Evolutionary conservation across 108 stramenopile genomes (phyloP), one percentile per base, ranked within the genome.

Genomic region (Schizochytrium sp.): DNA sequence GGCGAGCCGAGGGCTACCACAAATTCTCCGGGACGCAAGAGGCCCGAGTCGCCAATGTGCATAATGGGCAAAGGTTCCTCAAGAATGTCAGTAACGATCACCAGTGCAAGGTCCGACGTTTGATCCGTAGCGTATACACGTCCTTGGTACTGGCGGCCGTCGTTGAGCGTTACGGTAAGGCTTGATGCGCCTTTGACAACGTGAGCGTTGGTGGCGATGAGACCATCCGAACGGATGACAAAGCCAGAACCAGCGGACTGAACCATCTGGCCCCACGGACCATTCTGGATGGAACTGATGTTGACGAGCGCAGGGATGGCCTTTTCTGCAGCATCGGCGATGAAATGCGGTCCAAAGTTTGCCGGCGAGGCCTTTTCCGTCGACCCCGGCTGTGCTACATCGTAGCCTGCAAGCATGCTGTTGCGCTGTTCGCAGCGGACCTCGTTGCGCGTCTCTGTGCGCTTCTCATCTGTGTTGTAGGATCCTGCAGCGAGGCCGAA

Each of bases 1-100:
- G 93, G 93, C 23, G 91, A 91, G 5, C 93, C 93, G 57, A 94
- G 88, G 18, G 93, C 93, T 21, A 94, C 90, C 0, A 94, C 93
- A 53, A 90, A 93, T 48, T 94, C 93, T 19, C 93, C 93, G 10
- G 91, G 91, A 19, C 93, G 87, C 48, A 93, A 89, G 5, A 57
- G 51, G 10, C 43, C 21, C 5, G 90, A 91, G 12, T 44, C 23
- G 45, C 93, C 93, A 44, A 94, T 69, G 43, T 57, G 18, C 19
- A 90, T 72, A n/a, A 91, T 63, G 5, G 93, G 93, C 48, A 93
- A 60, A 4, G 88, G 72, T 12, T 53, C 8, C 72, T 58, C 90
- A 16, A 83, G 76, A 34, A 23, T 12, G 51, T 48, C 90, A 34
- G 88, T 88, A 43, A 93, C 60, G 59, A 91, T 91, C 10, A 94